Conservation (phyloP, 371 early-diverging fungal species). For the Mortierella sp. region DNA sequence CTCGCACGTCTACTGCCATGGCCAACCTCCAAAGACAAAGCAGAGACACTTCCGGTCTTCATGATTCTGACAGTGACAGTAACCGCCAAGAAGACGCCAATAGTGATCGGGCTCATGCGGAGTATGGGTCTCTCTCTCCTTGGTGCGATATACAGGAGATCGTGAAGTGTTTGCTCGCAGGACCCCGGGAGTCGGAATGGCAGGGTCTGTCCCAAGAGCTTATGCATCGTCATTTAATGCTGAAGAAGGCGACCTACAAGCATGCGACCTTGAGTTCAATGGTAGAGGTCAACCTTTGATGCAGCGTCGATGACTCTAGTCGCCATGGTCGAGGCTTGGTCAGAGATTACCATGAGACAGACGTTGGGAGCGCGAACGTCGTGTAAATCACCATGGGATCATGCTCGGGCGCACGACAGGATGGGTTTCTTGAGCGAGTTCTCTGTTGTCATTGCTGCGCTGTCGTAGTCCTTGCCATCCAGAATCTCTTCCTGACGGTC, state of each 20-base stretch:
- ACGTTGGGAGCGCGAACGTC: constrained; percentile 53
- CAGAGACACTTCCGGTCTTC: neutral
- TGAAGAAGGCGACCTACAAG: constrained; percentile 12
- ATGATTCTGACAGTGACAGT: neutral
- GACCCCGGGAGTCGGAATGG: constrained; percentile 5
- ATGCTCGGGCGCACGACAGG: constrained; percentile 69
- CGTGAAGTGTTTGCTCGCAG: constrained; percentile 6
- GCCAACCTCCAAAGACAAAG: constrained; percentile 1
- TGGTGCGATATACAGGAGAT: neutral
- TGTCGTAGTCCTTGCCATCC: constrained; percentile 71
- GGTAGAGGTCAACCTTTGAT: constrained; percentile 10
- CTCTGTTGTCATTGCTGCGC: constrained; percentile 59
- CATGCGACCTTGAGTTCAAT: constrained; percentile 10
- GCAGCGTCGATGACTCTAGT: constrained; percentile 58
- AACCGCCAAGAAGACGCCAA: constrained; percentile 10
- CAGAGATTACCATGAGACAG: constrained; percentile 40
- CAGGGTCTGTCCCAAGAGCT: constrained; percentile 1
- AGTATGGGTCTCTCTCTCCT: constrained; percentile 1
- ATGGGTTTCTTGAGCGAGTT: constrained; percentile 69
- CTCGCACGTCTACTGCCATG: constrained; percentile 6
- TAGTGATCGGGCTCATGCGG: constrained; percentile 2
- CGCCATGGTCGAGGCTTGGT: constrained; percentile 58
- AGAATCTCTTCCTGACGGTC: constrained; percentile 63
- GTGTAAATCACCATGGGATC: constrained; percentile 71
- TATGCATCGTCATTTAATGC: constrained; percentile 7